phyloP scores from a whole-genome alignment of 2,329 filamentous ascomycete genomes.

The Trematosphaeria pertusa region DNA sequence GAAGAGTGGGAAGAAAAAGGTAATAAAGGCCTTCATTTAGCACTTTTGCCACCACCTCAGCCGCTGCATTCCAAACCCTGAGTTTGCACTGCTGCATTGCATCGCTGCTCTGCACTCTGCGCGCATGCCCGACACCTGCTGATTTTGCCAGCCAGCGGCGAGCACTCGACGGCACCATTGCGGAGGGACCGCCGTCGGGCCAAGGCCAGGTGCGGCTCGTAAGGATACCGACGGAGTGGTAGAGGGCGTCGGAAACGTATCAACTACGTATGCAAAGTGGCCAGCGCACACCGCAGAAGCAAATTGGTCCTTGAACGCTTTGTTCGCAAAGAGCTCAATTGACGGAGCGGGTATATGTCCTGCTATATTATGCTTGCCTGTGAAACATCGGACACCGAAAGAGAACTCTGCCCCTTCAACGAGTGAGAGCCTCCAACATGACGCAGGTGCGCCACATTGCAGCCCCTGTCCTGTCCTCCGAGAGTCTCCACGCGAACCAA shows the following conservation, averaged over 20 bases:
- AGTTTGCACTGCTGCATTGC: background rate
- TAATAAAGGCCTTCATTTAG: background rate
- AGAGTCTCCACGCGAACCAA: background rate
- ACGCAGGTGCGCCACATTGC: no score
- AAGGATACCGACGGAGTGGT: conserved; percentile 15
- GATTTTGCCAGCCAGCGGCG: background rate
- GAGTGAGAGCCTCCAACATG: conserved; percentile 3
- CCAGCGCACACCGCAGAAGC: no score
- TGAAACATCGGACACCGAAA: conserved; percentile 24
- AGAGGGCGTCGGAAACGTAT: background rate
- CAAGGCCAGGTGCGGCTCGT: conserved; percentile 9
- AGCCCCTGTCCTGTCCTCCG: background rate
- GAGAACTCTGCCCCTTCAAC: conserved; percentile 5
- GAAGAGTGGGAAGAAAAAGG: no score
- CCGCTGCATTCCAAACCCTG: background rate
- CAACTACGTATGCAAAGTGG: conserved; percentile 7
- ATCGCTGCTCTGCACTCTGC: background rate
- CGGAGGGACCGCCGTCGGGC: no score
- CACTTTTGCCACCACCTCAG: background rate
- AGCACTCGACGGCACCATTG: conserved; percentile 6
- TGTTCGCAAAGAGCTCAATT: conserved; percentile 12
- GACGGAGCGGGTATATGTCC: conserved; percentile 20
- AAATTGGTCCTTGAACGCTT: conserved; percentile 1
- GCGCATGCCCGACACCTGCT: background rate
- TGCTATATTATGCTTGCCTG: conserved; percentile 29